Evolutionary conservation across 176 grass and related monocot genomes (phyloP).

Genomic region (Oryza officinalis): DNA sequence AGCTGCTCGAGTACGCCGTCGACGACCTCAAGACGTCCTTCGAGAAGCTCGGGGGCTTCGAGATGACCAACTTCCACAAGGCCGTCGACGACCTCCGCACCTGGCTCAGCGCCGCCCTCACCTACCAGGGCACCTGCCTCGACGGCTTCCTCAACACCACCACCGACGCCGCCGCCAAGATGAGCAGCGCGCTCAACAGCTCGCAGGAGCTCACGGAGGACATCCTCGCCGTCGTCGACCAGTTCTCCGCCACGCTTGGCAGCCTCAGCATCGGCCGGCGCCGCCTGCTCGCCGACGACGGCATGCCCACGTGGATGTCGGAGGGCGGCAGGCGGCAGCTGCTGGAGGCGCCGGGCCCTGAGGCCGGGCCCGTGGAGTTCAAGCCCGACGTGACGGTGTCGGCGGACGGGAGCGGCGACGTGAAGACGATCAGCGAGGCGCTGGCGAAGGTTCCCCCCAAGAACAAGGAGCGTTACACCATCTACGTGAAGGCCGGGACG

Average conservation of each 20-base stretch:
- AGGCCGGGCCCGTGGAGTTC: constrained; percentile 2
- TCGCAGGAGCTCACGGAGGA: constrained; percentile 77
- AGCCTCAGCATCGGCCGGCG: constrained; percentile 44
- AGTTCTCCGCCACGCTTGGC: constrained; percentile 41
- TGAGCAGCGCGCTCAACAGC: constrained; percentile 62
- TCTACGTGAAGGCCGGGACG: constrained; percentile 54
- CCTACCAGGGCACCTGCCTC: constrained; percentile 81
- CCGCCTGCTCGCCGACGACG: constrained; percentile 34
- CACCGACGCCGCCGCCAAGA: constrained; percentile 59
- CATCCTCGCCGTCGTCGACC: constrained; percentile 69
- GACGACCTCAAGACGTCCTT: constrained; percentile 68
- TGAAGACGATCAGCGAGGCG: constrained; percentile 61
- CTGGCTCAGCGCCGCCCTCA: constrained; percentile 76
- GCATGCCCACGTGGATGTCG: constrained; percentile 33
- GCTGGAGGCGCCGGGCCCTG: constrained; percentile 1
- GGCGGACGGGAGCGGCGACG: constrained; percentile 61
- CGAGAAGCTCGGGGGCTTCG: constrained; percentile 55
- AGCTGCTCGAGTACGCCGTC: constrained; percentile 77
- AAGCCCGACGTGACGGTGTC: constrained; percentile 69
- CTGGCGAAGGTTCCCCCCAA: constrained; percentile 42
- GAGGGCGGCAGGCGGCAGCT: constrained; percentile 10
- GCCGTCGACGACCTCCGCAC: constrained; percentile 71
- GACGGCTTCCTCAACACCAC: constrained; percentile 74
- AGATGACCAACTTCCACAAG: constrained; percentile 66
- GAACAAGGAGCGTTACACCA: constrained; percentile 33